These are phyloP conservation scores for Daldinia eschscholtzii DNA, from an alignment of 2,329 filamentous ascomycete species.

Conservation along the genomic window DNA sequence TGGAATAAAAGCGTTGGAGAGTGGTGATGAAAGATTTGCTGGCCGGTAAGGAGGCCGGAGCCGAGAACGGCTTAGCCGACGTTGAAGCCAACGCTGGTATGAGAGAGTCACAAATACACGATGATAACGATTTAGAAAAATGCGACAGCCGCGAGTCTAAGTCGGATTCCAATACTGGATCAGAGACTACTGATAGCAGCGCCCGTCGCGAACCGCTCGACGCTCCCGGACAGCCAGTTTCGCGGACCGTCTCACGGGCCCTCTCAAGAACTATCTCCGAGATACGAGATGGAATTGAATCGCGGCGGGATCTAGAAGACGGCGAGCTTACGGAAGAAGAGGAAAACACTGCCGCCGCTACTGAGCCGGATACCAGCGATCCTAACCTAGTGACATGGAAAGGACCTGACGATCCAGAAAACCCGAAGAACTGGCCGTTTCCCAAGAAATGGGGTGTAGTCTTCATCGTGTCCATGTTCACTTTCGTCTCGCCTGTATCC, in stretches of 20 bases:
- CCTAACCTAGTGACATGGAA: conserved; percentile 63
- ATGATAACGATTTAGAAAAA: conserved; percentile 23
- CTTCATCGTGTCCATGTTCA: conserved; percentile 68
- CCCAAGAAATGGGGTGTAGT: conserved; percentile 69
- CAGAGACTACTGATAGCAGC: conserved; percentile 17
- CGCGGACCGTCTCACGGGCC: conserved; percentile 31
- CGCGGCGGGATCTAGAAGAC: conserved; percentile 53
- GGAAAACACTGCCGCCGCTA: conserved; percentile 42
- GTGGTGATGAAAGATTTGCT: conserved; percentile 16
- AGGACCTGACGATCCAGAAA: conserved; percentile 64
- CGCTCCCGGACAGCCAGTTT: conserved; percentile 4
- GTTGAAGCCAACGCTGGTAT: not conserved
- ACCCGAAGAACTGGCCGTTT: conserved; percentile 68
- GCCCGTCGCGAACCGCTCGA: conserved; percentile 12
- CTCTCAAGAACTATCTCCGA: conserved; percentile 56
- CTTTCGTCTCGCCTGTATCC: conserved; percentile 70
- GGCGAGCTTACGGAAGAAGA: conserved; percentile 41
- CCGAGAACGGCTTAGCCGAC: conserved; percentile 8
- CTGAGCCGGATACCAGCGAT: conserved; percentile 51
- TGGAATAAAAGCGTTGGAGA: not conserved
- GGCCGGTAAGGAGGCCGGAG: conserved; percentile 22
- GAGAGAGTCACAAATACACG: not conserved
- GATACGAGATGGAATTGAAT: conserved; percentile 57
- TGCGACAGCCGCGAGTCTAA: conserved; percentile 10
- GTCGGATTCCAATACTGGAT: conserved; percentile 12